Evolutionary conservation across 176 grass and related monocot genomes (phyloP), one percentile per base, ranked within the genome.

Genomic region (Rhynchospora tenuis): DNA sequence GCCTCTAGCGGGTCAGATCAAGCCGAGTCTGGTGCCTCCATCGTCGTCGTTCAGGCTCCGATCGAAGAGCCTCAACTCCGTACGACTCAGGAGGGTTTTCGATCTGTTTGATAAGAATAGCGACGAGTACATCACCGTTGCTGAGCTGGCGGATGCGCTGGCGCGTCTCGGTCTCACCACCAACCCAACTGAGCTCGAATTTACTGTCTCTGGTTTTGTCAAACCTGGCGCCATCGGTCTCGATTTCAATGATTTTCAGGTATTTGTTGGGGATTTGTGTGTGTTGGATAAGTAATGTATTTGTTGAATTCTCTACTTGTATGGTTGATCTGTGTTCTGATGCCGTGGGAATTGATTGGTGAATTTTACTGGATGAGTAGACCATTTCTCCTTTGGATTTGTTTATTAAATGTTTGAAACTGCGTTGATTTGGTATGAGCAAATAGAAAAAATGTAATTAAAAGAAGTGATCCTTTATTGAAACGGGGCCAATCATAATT

Each of bases 81-180:
- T 86, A 51, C 76, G 85, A 31, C 85, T 86, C 26, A 79, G 85
- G 17, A 52, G 85, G 76, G 78, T 86, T 7, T 86, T 86, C 28
- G 85, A 86, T 68, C 38, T 86, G 27, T 86, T 86, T 4, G 85
- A 86, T 19, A 67, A 66, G 13, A 80, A 86, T 28, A 28, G 62
- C 19, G 85, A 86, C 12, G 85, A 47, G 51, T 79, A 60, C 48
- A 86, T 86, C 77, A 80, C 85, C 24, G 62, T 68, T 16, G 83
- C 12, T 9, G 83, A 85, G n/a, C 71, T 85, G 20, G 38, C 83
- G 1, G 73, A 73, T 54, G 85, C 85, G 7, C 52, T 86, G 23
- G 61, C 26, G 1, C 24, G 59, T 5, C 85, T 86, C 10, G 85
- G 85, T 46, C 85, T 86, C 29, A 59, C 48, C 4, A 67, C 61